Conservation (phyloP, 495 filamentous ascomycete genomes). For the Daldinia decipiens region DNA sequence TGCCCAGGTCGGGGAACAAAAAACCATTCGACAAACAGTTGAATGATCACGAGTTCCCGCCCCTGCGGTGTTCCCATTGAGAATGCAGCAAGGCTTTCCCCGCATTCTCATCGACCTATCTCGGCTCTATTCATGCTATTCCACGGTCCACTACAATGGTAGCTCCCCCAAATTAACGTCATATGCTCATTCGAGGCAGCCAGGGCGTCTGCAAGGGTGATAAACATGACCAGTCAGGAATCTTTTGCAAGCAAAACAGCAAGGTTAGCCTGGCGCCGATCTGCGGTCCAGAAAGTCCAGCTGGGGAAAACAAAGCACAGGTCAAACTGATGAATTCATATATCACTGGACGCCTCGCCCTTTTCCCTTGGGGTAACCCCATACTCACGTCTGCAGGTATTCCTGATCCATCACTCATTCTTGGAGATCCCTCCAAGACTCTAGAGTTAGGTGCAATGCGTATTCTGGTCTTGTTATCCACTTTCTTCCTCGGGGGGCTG, state of each 20-base stretch:
- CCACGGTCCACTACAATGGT: conserved; percentile 17
- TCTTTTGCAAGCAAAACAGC: conserved; percentile 24
- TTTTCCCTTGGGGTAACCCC: conserved; percentile 15
- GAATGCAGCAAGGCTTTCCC: conserved; percentile 37
- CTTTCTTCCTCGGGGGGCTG: conserved; percentile 30
- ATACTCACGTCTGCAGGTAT: conserved; percentile 14
- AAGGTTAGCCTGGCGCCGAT: conserved; percentile 32
- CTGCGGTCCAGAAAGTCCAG: conserved; percentile 24
- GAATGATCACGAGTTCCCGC: conserved; percentile 26
- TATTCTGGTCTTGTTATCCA: conserved; percentile 29
- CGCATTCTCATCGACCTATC: conserved; percentile 41
- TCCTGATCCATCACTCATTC: conserved; percentile 7
- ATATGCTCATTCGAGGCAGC: conserved; percentile 36
- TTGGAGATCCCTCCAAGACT: conserved; percentile 20
- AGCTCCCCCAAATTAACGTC: conserved; percentile 37
- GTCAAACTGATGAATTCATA: conserved; percentile 33
- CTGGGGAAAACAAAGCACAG: conserved; percentile 22
- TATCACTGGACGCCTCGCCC: conserved; percentile 38
- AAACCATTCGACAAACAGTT: conserved; percentile 17
- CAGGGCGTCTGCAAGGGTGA: conserved; percentile 37
- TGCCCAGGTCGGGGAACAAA: conserved; percentile 8
- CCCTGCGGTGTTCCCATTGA: conserved; percentile 25
- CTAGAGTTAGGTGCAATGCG: conserved; percentile 33
- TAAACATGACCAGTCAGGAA: conserved; percentile 34
- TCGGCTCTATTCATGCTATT: conserved; percentile 37